Evolutionary conservation across 202 grass and related monocot genomes (phyloP).

Genomic region (Digitaria exilis): DNA sequence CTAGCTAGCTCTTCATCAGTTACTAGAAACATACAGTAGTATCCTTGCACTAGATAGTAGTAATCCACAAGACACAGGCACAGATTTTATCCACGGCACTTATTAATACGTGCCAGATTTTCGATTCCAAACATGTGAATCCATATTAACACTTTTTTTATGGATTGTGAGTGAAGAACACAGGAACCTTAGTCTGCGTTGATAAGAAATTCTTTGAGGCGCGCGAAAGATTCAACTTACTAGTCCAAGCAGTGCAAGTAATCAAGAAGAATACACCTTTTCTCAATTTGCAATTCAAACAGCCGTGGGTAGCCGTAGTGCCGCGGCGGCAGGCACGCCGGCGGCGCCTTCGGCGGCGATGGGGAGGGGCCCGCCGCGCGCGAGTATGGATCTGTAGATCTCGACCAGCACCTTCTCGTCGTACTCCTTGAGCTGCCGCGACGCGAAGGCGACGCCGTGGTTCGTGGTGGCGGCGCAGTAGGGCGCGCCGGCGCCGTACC

Average conservation of each 20-base stretch:
- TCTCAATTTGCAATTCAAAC: background rate
- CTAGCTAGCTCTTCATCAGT: background rate
- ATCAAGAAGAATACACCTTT: background rate
- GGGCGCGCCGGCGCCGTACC: slow-evolving; percentile 39
- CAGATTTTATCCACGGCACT: background rate
- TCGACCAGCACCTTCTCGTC: slow-evolving; percentile 79
- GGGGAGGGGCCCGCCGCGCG: slow-evolving; percentile 26
- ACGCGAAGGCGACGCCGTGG: background rate
- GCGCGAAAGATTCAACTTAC: background rate
- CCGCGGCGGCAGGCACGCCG: background rate
- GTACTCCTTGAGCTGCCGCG: slow-evolving; percentile 60
- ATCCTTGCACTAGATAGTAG: no score
- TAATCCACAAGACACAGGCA: background rate
- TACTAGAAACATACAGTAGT: background rate
- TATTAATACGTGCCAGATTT: background rate
- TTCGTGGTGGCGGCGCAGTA: slow-evolving; percentile 16
- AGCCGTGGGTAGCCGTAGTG: slow-evolving; percentile 26
- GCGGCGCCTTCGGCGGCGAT: background rate
- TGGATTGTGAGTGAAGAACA: background rate
- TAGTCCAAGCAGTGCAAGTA: background rate
- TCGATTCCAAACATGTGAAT: background rate
- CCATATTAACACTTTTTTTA: background rate
- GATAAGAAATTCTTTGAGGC: background rate
- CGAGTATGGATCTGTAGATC: slow-evolving; percentile 67
- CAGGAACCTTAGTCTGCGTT: no score